These are phyloP conservation scores for Pseudodiploospora longispora DNA, from an alignment of 2,329 filamentous ascomycete genomes.

Conservation along the genomic window DNA sequence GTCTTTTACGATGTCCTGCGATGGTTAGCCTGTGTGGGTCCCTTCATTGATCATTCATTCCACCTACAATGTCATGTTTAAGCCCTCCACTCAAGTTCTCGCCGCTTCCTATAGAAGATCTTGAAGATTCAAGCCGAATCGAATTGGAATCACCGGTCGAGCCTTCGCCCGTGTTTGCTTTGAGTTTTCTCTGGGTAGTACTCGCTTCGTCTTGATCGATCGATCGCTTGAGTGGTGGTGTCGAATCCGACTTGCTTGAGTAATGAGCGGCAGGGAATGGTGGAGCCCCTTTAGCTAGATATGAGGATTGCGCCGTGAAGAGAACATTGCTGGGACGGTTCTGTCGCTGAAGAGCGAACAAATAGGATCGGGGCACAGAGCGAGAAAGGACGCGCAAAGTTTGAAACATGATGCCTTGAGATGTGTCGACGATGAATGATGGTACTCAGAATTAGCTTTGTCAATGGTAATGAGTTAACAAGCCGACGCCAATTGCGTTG, in stretches of 20 bases:
- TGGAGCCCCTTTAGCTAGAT: too few relatives aligned
- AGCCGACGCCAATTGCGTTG: too few relatives aligned
- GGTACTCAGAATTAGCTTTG: too few relatives aligned
- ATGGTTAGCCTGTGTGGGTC: neutral
- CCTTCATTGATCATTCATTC: neutral
- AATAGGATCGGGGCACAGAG: constrained; percentile 10
- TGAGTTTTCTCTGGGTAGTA: constrained; percentile 43
- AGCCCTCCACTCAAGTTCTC: constrained; percentile 26
- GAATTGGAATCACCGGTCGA: constrained; percentile 47
- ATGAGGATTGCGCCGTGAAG: too few relatives aligned
- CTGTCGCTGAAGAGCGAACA: constrained; percentile 1
- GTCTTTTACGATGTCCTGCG: constrained; percentile 56
- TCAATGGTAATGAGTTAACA: too few relatives aligned
- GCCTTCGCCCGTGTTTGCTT: constrained; percentile 52
- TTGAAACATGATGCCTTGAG: constrained; percentile 20
- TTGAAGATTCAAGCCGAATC: constrained; percentile 36
- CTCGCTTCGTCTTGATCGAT: too few relatives aligned
- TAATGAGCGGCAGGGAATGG: constrained; percentile 5
- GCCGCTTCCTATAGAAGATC: constrained; percentile 2
- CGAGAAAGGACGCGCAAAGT: constrained; percentile 17
- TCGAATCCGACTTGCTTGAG: constrained; percentile 9
- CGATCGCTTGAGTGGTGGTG: constrained; percentile 9
- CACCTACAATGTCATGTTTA: constrained; percentile 48
- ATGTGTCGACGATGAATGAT: neutral
- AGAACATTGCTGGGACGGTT: too few relatives aligned